Base-by-base conservation (phyloP, 768 basidiomycete species). In the Ramaria sp. region DNA sequence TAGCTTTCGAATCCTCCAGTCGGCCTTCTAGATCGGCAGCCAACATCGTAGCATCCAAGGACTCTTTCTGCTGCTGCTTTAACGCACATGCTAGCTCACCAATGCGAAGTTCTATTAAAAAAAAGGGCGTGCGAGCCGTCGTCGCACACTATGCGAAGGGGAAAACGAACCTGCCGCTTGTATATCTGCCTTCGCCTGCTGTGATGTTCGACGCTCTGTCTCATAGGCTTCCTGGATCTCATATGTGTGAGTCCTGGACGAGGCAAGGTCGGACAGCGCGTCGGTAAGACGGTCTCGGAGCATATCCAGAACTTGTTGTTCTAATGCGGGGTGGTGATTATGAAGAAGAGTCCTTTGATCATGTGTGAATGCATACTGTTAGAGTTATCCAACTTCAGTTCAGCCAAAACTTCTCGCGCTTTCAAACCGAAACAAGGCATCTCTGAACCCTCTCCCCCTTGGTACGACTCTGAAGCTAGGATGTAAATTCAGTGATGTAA, bases 241-340 rank as follows among this genome's bases (percentile, higher is more conserved):
- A 34, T 37, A 32, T n/a, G 38, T 27, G 24, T 32, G 48, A 28
- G 34, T 37, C 15, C 49, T n/a, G 10, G 49, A 39, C 9, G 34
- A 15, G 6, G 50, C 48, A 9, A 56, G 39, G 28, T 56, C 55
- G 8, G 55, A 38, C 20, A 56, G 50, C 18, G 55, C 16, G 13
- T 50, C 47, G 32, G 37, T 44, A 15, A 56, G 55, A 16, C 55
- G 48, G 49, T 56, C 55, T 20, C 55, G 48, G 13, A 56, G 37
- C 50, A 56, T 56, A 34, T 56, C 55, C 36, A 56, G 28, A n/a
- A 56, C 55, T 18, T 38, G 30, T 41, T 56, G 55, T 24, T 56
- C 55, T 56, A 28, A 27, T 32, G 5, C 42, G 2, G n/a, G 25
- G 8, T 15, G 34, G 9, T 42, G 42, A 30, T 25, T 32, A 18